These are phyloP conservation scores for Volutella citrinella DNA, from an alignment of 2,329 filamentous ascomycete species.

Conservation along the genomic window DNA sequence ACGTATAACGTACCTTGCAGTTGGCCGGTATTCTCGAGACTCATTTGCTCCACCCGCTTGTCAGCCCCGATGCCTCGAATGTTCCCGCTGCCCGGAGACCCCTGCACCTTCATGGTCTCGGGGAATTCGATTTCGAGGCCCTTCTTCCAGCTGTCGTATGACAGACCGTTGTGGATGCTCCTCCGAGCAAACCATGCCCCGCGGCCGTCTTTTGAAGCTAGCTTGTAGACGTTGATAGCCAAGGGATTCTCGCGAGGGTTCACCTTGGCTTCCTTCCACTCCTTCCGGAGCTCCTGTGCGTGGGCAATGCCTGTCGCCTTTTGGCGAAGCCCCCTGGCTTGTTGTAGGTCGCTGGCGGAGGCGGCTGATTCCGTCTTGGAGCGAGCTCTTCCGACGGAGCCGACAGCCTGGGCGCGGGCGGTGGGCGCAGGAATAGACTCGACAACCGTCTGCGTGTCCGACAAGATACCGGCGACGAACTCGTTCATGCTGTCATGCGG, in stretches of 20 bases:
- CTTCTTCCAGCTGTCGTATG: constrained; percentile 74
- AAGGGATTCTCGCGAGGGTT: constrained; percentile 71
- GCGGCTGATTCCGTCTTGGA: constrained; percentile 54
- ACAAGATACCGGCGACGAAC: constrained; percentile 60
- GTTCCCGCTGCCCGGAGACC: constrained; percentile 67
- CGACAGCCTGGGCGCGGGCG: constrained; percentile 36
- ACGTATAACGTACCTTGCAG: constrained; percentile 51
- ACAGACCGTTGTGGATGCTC: constrained; percentile 75
- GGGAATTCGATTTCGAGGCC: constrained; percentile 77
- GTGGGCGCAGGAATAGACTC: constrained; percentile 66
- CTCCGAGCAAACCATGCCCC: constrained; percentile 87
- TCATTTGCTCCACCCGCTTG: constrained; percentile 62
- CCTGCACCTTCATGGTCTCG: constrained; percentile 70
- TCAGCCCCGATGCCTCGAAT: constrained; percentile 86
- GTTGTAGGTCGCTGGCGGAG: constrained; percentile 48
- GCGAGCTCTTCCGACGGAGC: constrained; percentile 45
- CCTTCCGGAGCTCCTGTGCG: constrained; percentile 62
- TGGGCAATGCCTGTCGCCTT: constrained; percentile 46
- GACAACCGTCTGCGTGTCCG: constrained; percentile 65
- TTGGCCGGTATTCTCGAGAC: constrained; percentile 56
- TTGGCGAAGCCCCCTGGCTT: constrained; percentile 38
- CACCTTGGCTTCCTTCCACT: constrained; percentile 85
- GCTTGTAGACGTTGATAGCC: constrained; percentile 75
- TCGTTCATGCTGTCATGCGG: constrained; percentile 46
- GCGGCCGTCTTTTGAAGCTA: constrained; percentile 73